Evolutionary conservation across 306 rosid genomes (phyloP).

Genomic region (Castanea mollissima): DNA sequence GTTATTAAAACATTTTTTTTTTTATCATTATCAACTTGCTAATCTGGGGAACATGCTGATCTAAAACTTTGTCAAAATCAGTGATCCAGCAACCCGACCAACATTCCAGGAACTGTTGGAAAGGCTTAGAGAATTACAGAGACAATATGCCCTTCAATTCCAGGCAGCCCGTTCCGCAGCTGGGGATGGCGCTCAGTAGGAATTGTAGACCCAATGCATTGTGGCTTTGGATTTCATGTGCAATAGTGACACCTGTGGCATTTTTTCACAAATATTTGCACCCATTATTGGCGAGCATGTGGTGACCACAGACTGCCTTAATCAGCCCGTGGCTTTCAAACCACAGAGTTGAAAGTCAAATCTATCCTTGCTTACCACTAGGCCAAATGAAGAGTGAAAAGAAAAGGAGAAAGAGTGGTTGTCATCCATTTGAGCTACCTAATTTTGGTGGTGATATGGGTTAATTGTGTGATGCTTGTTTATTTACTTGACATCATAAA

Average conservation of each 20-base stretch:
- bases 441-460: conserved; percentile 36
- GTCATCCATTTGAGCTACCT: conserved; percentile 25
- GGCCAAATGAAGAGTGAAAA: conserved; percentile 15
- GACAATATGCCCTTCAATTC: conserved; percentile 56
- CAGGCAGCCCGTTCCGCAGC: conserved; percentile 69
- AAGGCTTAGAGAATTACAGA: conserved; percentile 70
- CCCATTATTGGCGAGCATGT: conserved; percentile 12
- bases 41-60: conserved; percentile 8
- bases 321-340: conserved; percentile 28
- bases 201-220: conserved; percentile 35
- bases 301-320: conserved; percentile 1
- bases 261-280: conserved; percentile 18
- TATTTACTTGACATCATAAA: conserved; percentile 26
- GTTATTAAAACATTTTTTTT: not conserved
- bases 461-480: conserved; percentile 34
- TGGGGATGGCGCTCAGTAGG: conserved; percentile 63
- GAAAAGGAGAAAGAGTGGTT: conserved; percentile 10
- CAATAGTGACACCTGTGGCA: conserved; percentile 27
- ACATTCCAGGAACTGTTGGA: conserved; percentile 83
- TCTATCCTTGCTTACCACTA: conserved; percentile 23
- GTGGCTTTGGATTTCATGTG: conserved; percentile 28
- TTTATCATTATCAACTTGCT: not conserved
- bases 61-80: conserved; percentile 37
- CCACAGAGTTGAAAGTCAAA: conserved; percentile 15
- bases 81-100: conserved; percentile 79